Conservation (phyloP, 306 rosid species). For the Gastrolobium bilobum region DNA sequence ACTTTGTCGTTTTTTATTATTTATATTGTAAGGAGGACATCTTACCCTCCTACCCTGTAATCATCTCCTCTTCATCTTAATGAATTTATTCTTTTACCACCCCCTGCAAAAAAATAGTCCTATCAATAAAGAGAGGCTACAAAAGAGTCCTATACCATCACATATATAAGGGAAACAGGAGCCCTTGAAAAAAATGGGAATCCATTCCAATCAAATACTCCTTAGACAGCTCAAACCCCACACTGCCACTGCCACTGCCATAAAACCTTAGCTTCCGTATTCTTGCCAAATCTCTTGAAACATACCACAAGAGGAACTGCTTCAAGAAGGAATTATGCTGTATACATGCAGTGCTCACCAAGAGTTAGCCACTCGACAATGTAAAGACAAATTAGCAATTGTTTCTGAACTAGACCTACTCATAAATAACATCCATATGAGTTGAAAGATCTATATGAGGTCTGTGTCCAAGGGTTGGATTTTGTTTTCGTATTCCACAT, state of each 20-base stretch:
- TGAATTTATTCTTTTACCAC: not conserved
- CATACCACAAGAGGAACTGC: not conserved
- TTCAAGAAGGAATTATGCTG: not conserved
- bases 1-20: no score
- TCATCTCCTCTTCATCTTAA: not conserved
- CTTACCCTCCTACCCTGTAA: not conserved
- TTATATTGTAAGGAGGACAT: not conserved
- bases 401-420: conserved; percentile 21
- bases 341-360: conserved; percentile 3
- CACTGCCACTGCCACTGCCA: not conserved
- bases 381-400: not conserved
- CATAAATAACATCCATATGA: not conserved
- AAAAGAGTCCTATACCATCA: no score
- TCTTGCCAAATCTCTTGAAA: conserved; percentile 29
- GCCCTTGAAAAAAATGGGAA: not conserved
- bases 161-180: not conserved
- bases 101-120: not conserved
- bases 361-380: not conserved
- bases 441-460: not conserved
- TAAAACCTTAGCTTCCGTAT: not conserved
- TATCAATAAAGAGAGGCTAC: no score
- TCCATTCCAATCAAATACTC: not conserved
- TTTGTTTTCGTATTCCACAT: conserved; percentile 25
- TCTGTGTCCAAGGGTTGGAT: not conserved
- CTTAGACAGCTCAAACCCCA: not conserved